Base-by-base conservation (phyloP, 495 filamentous ascomycete genomes). In the Aspergillus campestris region DNA sequence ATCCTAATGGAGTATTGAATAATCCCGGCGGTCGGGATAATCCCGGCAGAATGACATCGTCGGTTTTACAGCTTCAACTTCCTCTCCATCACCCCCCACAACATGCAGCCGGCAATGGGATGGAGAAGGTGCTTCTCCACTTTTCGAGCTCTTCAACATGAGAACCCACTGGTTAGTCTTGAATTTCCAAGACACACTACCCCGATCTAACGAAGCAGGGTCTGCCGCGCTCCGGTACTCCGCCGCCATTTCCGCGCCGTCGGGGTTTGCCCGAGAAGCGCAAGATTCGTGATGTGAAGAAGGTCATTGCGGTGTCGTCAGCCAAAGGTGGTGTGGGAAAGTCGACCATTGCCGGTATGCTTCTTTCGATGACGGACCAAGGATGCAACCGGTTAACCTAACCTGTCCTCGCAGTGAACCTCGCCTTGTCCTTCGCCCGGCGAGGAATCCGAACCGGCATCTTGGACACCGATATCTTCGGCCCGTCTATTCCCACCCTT, bases 271-370 rank as follows among this genome's bases (percentile, higher is more conserved):
- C 92, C 2, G 69, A 84, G 47, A 83, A 86, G 53, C 80, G 87
- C 42, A 75, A 73, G 57, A 90, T 99, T 50, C 77, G 75, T 12
- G 78, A 84, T 59, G 90, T 97, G 38, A 74, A 77, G 54, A 92
- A 96, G 56, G 79, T 95, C 12, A 75, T 99, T 45, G 91, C 87
- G 29, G 84, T 99, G 12, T 94, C 87, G 31, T 95, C 89, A 0
- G 92, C 94, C 6, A 99, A 99, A 55, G 92, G 92, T 8, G 92
- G 92, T 31, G 92, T 99, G 1, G 92, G 92, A 1, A 99, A 99
- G 59, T 90, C 84, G 36, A 99, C 92, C 11, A 82, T 99, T 29
- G 85, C 92, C 6, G 84, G 85, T 87, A 38, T 18, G 31, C 3
- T 24, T 39, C 11, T 34, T 32, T 6, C 2, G 11, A 2, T 14